Evolutionary conservation across 768 basidiomycete species (phyloP).

Genomic region (Trametes villosa): DNA sequence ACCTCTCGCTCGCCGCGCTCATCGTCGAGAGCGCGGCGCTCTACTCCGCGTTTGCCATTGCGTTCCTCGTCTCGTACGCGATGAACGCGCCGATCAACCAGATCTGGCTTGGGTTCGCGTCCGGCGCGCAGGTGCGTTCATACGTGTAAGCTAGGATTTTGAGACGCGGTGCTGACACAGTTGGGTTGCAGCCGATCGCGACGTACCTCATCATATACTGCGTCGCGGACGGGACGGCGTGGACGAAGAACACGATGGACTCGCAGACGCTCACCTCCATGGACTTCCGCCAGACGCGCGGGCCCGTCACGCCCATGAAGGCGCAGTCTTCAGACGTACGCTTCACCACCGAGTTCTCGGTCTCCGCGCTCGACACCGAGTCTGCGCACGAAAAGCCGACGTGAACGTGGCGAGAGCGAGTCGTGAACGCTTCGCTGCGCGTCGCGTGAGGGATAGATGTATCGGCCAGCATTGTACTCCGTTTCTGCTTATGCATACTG

Average conservation of each 20-base stretch:
- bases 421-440: too few relatives aligned
- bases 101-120: conserved; percentile 25
- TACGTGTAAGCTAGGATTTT: background rate
- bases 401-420: too few relatives aligned
- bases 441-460: too few relatives aligned
- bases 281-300: background rate
- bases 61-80: conserved; percentile 33
- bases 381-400: too few relatives aligned
- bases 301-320: background rate
- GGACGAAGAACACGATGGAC: conserved; percentile 20
- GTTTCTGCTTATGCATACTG: too few relatives aligned
- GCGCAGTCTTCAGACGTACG: background rate
- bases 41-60: conserved; percentile 31
- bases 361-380: conserved; percentile 11
- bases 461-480: too few relatives aligned
- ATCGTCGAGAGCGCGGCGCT: conserved; percentile 35
- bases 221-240: conserved; percentile 29
- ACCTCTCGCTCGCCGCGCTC: conserved; percentile 30
- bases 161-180: background rate
- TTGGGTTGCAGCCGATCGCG: conserved; percentile 24
- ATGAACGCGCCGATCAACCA: conserved; percentile 28
- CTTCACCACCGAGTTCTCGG: conserved; percentile 10
- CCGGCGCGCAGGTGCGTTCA: conserved; percentile 23
- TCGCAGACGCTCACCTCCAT: conserved; percentile 14
- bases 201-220: conserved; percentile 34